Base-by-base conservation (phyloP, 805 yeast genomes). In the Saccharomycodes ludwigii region DNA sequence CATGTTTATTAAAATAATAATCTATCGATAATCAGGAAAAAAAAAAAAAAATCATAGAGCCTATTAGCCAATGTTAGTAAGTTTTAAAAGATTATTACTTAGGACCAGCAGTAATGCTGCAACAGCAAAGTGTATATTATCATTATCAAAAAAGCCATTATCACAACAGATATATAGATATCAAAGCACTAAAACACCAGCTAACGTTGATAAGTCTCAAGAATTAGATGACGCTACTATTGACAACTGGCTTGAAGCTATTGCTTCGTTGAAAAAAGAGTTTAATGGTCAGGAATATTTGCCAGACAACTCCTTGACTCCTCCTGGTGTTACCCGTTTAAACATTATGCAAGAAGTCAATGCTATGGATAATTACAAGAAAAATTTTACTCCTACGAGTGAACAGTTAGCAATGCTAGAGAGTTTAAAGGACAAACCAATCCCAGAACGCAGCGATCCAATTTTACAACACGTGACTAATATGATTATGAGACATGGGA, bases 401-500 rank as follows among this genome's bases (percentile, higher is more conserved):
- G 76, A 69, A 43, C 95, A 86, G 54, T 33, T 69, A 16, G 66
- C 60, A 4, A 73, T 83, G 51, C 62, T 62, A 27, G 71, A 66
- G 34, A 53, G 50, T 9, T 57, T 77, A 31, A 59, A 65, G 36
- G 61, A 54, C 24, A 58, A 61, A 38, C 68, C 71, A 9, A 58
- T 83, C 19, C 94, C 95, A 18, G 47, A 61, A 18, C 63, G 65
- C 40, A 18, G 27, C 3, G 91, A 84, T 44, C 78, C 81, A n/a
- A 70, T 76, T 14, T 63, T 86, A 30, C 75, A 76, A 30, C 76
- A 80, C 44, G 71, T 91, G 48, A 76, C 82, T 33, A 85, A 85
- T 51, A 66, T 85, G 61, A 74, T 91, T 39, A 91, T 91, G 97
- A 74, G 82, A 50, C 76, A 83, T 50, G 98, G 98, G 26, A 76